Evolutionary conservation across 129 eudicot genomes (phyloP).

Genomic region (Centella asiatica): DNA sequence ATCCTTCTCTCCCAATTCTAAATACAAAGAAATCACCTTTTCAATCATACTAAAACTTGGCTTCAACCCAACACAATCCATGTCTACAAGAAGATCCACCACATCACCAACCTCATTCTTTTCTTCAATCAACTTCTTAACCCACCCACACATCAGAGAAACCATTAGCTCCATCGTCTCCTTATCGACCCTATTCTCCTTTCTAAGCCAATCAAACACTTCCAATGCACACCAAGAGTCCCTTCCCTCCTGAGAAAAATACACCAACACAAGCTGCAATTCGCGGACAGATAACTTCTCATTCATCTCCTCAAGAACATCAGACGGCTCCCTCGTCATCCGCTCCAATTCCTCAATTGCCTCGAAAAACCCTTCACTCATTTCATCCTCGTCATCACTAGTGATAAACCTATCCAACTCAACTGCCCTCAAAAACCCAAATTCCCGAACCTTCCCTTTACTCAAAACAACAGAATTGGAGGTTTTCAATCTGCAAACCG

Average conservation of each 20-base stretch:
- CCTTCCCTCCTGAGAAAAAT: slow-evolving; percentile 79
- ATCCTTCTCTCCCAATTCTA: slow-evolving; percentile 61
- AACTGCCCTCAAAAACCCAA: slow-evolving; percentile 40
- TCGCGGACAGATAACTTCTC: slow-evolving; percentile 55
- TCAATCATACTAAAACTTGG: slow-evolving; percentile 86
- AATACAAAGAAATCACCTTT: slow-evolving; percentile 76
- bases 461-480: slow-evolving; percentile 1
- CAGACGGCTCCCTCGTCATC: slow-evolving; percentile 77
- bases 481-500: slow-evolving; percentile 8
- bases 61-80: slow-evolving; percentile 86
- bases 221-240: slow-evolving; percentile 87
- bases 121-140: slow-evolving; percentile 54
- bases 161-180: slow-evolving; percentile 94
- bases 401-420: slow-evolving; percentile 49
- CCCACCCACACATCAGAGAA: slow-evolving; percentile 89
- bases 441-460: slow-evolving; percentile 16
- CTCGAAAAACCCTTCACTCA: slow-evolving; percentile 70
- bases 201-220: slow-evolving; percentile 84
- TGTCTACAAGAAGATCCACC: slow-evolving; percentile 69
- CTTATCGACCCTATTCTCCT: slow-evolving; percentile 76
- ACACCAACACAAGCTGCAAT: slow-evolving; percentile 75
- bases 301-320: slow-evolving; percentile 77
- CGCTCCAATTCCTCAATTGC: slow-evolving; percentile 80
- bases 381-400: slow-evolving; percentile 64
- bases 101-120: slow-evolving; percentile 51